Evolutionary conservation across 192 early-diverging fungal species (phyloP), one percentile per base, ranked within the genome.

Genomic region (Gigaspora rosea): DNA sequence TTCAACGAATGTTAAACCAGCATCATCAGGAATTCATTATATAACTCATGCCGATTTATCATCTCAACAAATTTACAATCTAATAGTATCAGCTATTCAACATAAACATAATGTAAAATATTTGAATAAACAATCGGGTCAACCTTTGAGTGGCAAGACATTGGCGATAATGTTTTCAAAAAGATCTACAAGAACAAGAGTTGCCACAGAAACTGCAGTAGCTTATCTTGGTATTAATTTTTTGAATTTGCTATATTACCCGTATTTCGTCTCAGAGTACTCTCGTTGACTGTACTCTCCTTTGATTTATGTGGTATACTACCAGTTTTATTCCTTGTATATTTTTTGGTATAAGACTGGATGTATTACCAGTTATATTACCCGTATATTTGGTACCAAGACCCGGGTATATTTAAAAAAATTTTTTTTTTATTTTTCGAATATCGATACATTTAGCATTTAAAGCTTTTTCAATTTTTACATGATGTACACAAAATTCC

Each of bases 131-230:
- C 50, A 81, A 41, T 86, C 84, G 2, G 84, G 83, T 4, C 84
- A 76, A 33, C 92, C 93, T 20, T 82, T 94, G 59, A 78, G 83
- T 22, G 96, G 97, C 36, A 92, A 96, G 74, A 96, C 96, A 1
- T 87, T 99, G 9, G 98, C 89, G 2, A 83, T 99, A 49, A 86
- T 98, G 77, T 99, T 99, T 57, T 94, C 98, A 16, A 99, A 99
- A 79, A 91, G 95, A 61, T 94, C 92, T 3, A 99, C 98, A 8
- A 94, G 98, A 59, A 99, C 98, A 15, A 90, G 98, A 51, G 95
- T 99, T 50, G 95, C 95, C 10, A 91, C 94, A 66, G 98, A 99
- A 81, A 87, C 94, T 12, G 94, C 96, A 1, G 91, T 96, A 69
- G 90, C 95, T 0, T 95, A 94, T 78, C 88, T 95, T 63, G 88